Evolutionary conservation across 768 basidiomycete species (phyloP), one percentile per base, ranked within the genome.

Genomic region (Tulasnella sp.): DNA sequence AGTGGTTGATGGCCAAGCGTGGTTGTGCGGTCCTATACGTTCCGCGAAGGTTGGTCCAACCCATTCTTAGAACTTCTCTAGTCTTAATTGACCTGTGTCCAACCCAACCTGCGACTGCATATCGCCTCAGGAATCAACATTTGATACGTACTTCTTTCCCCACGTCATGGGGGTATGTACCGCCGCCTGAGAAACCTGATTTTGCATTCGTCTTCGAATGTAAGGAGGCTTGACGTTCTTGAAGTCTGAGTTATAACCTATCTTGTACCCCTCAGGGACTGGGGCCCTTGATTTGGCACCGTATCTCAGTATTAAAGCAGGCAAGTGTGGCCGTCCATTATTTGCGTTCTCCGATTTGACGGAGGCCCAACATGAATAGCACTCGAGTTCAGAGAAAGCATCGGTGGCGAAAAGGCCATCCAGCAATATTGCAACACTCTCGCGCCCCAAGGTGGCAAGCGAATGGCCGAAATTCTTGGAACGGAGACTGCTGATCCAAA

Each of bases 1-100:
- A 93, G 70, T 94, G 91, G 89, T 72, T 91, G 1, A 83, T 77
- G 65, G 76, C 80, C 2, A 84, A 87, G 68, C 77, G 89, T 4
- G 74, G 80, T 1, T 81, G 77, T 47, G 82, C 86, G 0, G 73
- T 85, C 17, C 72, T 93, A 15, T 93, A 92, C 67, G 85, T 88
- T 4, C 85, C 88, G 0, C 76, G 73, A 59, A 70, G 79, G 81
- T 38, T 38, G 17, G 24, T 41, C 5, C 34, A 38, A 15, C 34
- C 34, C n/a, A n/a, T n/a, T n/a, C n/a, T n/a, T n/a, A n/a, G n/a
- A n/a, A n/a, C n/a, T n/a, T n/a, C n/a, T n/a, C n/a, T n/a, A n/a
- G n/a, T n/a, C n/a, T n/a, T n/a, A n/a, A n/a, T n/a, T n/a, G n/a
- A n/a, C n/a, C n/a, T n/a, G n/a, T n/a, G n/a, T n/a, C n/a, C n/a